Evolutionary conservation across 768 basidiomycete species (phyloP), one percentile per base, ranked within the genome.

Genomic region (Tricholoma sp.): DNA sequence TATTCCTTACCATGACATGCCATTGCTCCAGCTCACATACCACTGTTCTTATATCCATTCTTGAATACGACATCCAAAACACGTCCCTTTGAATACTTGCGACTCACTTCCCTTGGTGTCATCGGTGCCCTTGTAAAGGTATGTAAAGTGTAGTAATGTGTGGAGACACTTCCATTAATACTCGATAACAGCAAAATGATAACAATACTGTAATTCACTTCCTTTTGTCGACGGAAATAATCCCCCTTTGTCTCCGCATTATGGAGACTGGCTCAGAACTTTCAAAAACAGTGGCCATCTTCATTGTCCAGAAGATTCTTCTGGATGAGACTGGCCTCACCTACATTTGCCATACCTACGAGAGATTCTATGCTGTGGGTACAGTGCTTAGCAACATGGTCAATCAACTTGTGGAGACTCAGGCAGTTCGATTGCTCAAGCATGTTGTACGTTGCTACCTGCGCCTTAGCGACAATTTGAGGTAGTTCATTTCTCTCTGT

Each of bases 271-370:
- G 97, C 42, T 97, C 95, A 3, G 97, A 99, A 65, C 83, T 99
- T 15, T 94, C 91, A 57, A 99, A 99, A 75, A 99, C 97, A 0
- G 97, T 99, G 45, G 97, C 97, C 42, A 99, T 99, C 66, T 99
- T 99, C 73, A 99, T 99, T 66, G 97, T 99, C 3, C 97, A 99
- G 72, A 99, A 99, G 74, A 92, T 93, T 57, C 80, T 99, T 13
- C 80, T 98, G 53, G 97, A 99, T 70, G 97, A 99, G 72, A 94
- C 96, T 3, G 97, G 97, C 17, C 75, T 99, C 57, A 95, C 94
- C 13, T 99, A 99, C 71, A 99, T 98, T 66, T 98, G 97, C 65
- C 97, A 99, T 72, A 99, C 97, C n/a, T 99, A 99, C 68, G 97
- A 99, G 70, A 83, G 97, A 52, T 99, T 99, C 76, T 98, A 98